phyloP scores from a whole-genome alignment of 768 basidiomycete genomes.

The Austroboletus eburneus region DNA sequence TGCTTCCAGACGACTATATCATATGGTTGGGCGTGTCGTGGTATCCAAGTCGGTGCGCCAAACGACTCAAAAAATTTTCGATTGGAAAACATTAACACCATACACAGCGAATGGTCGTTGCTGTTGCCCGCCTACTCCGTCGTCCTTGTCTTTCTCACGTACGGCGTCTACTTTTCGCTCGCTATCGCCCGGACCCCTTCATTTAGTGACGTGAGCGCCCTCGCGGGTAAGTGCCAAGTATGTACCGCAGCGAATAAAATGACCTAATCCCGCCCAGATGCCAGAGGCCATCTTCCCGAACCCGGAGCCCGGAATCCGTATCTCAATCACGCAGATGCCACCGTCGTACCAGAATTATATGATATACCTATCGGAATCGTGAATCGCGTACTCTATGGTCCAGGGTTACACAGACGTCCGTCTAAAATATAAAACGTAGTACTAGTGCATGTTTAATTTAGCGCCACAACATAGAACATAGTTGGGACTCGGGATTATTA shows the following conservation, averaged over 20 bases:
- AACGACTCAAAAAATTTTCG: too few species aligned
- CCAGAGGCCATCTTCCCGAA: conserved; percentile 48
- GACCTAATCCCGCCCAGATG: conserved; percentile 41
- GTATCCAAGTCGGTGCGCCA: conserved; percentile 79
- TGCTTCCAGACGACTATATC: conserved; percentile 72
- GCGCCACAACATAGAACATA: too few species aligned
- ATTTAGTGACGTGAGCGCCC: conserved; percentile 61
- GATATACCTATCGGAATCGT: conserved; percentile 82
- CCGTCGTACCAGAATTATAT: conserved; percentile 61
- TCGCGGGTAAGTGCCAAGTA: conserved; percentile 51
- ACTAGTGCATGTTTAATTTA: neutral
- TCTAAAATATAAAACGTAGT: conserved; percentile 20
- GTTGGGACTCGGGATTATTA: too few species aligned
- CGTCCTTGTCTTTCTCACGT: conserved; percentile 67
- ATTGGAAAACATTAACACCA: neutral
- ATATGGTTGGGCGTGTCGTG: conserved; percentile 64
- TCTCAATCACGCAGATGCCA: conserved; percentile 40
- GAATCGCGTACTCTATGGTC: conserved; percentile 64
- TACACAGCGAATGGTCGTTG: conserved; percentile 77
- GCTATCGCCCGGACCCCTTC: conserved; percentile 68
- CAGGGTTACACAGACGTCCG: conserved; percentile 11
- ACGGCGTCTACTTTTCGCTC: conserved; percentile 71
- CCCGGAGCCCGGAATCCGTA: conserved; percentile 40
- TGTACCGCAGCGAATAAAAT: conserved; percentile 10
- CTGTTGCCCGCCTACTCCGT: conserved; percentile 77